phyloP scores from a whole-genome alignment of 352 stramenopile species.

The Globisporangium takayamanum region DNA sequence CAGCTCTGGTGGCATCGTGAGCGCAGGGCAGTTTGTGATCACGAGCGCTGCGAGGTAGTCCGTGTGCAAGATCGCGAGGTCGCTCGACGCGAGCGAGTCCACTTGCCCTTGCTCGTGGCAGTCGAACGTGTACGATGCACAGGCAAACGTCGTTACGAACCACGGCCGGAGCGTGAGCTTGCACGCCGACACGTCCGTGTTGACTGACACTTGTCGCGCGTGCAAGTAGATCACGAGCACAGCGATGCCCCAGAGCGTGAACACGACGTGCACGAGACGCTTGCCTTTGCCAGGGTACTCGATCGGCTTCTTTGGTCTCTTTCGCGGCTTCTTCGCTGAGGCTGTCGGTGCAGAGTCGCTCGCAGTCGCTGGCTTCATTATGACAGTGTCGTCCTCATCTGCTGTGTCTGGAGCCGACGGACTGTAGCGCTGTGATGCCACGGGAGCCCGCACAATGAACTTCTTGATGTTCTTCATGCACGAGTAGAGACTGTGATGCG shows the following conservation, averaged over 20 bases:
- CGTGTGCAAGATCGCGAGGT: conserved; percentile 18
- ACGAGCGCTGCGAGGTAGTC: conserved; percentile 21
- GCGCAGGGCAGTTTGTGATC: conserved; percentile 24
- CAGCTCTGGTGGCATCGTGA: conserved; percentile 20
- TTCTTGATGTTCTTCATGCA: conserved; percentile 20
- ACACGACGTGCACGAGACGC: conserved; percentile 26
- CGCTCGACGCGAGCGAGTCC: conserved; percentile 14
- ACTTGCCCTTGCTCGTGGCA: conserved; percentile 21
- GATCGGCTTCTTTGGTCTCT: conserved; percentile 3
- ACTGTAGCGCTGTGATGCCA: neutral
- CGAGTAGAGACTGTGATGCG: conserved; percentile 15
- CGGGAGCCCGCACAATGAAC: conserved; percentile 10
- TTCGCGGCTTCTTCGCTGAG: neutral
- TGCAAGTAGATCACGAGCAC: conserved; percentile 27
- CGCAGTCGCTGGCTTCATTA: neutral
- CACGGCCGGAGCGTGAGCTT: conserved; percentile 26
- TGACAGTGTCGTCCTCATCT: neutral
- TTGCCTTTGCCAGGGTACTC: conserved; percentile 10
- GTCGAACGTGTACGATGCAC: conserved; percentile 29
- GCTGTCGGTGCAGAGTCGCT: too few relatives aligned
- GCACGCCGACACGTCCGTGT: conserved; percentile 17
- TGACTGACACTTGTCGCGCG: conserved; percentile 18
- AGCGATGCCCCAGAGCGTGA: conserved; percentile 24
- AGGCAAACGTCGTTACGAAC: conserved; percentile 25
- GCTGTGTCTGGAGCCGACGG: too few relatives aligned